phyloP scores from a whole-genome alignment of 2,329 filamentous ascomycete genomes.

The Ambrosiella beaveri region DNA sequence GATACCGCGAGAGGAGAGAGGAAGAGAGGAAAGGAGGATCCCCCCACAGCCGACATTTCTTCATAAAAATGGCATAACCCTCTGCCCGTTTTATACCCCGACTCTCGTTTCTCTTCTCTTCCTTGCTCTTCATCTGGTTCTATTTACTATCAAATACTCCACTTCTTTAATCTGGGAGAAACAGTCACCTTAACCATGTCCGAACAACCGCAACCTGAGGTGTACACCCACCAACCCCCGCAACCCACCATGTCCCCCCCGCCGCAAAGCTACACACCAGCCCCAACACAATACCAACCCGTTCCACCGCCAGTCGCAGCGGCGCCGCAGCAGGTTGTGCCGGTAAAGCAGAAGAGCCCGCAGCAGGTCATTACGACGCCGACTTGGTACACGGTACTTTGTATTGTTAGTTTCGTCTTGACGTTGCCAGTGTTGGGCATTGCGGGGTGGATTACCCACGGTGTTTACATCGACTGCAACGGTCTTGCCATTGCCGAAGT shows the following conservation, averaged over 20 bases:
- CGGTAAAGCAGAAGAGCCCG: neutral
- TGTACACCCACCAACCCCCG: neutral
- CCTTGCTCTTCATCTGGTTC: neutral
- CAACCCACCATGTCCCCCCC: conserved; percentile 1
- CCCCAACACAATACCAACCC: neutral
- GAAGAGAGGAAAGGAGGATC: too few relatives aligned
- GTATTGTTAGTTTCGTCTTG: conserved; percentile 25
- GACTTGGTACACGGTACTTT: conserved; percentile 26
- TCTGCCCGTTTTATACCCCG: too few relatives aligned
- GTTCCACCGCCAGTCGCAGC: neutral
- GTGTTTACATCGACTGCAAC: conserved; percentile 23
- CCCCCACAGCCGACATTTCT: too few relatives aligned
- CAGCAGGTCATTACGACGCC: conserved; percentile 24
- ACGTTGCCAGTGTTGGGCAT: conserved; percentile 28
- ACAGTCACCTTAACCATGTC: neutral
- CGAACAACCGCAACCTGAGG: neutral
- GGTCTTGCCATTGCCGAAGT: conserved; percentile 27
- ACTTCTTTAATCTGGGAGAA: neutral
- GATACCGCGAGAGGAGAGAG: too few relatives aligned
- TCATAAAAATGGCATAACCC: too few relatives aligned
- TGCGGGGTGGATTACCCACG: conserved; percentile 25
- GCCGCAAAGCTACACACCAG: conserved; percentile 10
- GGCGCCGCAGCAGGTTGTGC: neutral
- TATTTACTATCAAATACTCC: neutral
- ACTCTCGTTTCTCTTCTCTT: too few relatives aligned